Evolutionary conservation across 2,329 filamentous ascomycete genomes (phyloP).

Genomic region (Cadophora malorum): DNA sequence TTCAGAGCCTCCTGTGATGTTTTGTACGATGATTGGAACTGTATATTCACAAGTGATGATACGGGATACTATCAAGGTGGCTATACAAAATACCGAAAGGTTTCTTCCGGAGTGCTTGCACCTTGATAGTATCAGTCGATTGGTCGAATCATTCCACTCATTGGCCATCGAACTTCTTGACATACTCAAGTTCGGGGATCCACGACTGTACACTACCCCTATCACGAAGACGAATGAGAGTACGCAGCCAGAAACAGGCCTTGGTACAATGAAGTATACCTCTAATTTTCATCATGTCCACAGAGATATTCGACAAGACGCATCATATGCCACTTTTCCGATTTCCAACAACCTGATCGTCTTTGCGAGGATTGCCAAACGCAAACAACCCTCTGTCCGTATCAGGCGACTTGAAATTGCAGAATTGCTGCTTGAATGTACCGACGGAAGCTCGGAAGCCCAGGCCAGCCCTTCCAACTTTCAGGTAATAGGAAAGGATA

Average conservation of each 20-base stretch:
- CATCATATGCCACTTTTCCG: not conserved
- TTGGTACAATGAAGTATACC: not conserved
- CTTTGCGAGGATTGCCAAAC: not conserved
- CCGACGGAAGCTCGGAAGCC: too few species aligned
- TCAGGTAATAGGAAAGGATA: not conserved
- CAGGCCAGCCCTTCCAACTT: too few species aligned
- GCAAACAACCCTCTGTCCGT: not conserved
- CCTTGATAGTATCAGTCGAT: not conserved
- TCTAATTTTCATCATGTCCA: not conserved
- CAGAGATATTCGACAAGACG: not conserved
- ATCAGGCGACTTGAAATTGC: not conserved
- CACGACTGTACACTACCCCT: not conserved
- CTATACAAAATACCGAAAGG: not conserved
- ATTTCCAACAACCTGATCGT: not conserved
- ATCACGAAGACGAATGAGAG: not conserved
- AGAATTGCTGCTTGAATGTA: not conserved
- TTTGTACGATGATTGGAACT: not conserved
- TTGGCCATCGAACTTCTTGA: not conserved
- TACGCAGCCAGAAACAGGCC: not conserved
- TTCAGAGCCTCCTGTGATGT: not conserved
- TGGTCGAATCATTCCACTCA: not conserved
- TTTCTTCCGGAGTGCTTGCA: not conserved
- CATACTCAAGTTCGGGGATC: slow-evolving; percentile 1
- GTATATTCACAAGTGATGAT: not conserved
- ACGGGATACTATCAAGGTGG: not conserved